A percentile compares a stretch with the other conserved stretches of the same genome.
phyloP scores from a whole-genome alignment of 371 early-diverging fungal species.

The Apophysomyces ossiformis region DNA sequence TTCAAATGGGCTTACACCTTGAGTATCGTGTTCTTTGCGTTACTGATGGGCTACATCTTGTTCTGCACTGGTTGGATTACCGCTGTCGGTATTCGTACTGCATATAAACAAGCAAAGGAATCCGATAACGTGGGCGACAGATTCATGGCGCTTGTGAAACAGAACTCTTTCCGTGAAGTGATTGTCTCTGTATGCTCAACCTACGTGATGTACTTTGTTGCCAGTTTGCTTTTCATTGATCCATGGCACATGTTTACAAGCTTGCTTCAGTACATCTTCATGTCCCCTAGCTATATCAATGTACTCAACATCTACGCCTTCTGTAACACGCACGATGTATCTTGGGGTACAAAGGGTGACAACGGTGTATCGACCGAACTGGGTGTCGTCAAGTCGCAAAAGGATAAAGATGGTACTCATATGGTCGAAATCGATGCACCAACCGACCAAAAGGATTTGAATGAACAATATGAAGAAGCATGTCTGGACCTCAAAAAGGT shows the following conservation, averaged over 20 bases:
- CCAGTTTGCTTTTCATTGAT: constrained; percentile 81
- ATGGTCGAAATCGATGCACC: constrained; percentile 70
- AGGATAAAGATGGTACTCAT: constrained; percentile 49
- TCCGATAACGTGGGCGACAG: constrained; percentile 19
- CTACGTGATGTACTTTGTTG: constrained; percentile 82
- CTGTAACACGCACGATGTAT: constrained; percentile 88
- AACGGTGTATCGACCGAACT: constrained; percentile 55
- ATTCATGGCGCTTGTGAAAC: constrained; percentile 25
- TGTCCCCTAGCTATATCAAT: constrained; percentile 88
- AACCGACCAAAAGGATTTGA: constrained; percentile 66
- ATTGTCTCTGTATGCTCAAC: constrained; percentile 80
- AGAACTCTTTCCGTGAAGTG: constrained; percentile 73
- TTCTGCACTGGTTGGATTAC: constrained; percentile 58
- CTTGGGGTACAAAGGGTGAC: constrained; percentile 95
- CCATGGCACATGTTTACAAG: constrained; percentile 95
- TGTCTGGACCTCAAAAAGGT: constrained; percentile 50
- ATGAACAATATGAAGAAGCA: constrained; percentile 71
- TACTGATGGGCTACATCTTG: constrained; percentile 49
- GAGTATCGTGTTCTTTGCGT: constrained; percentile 44
- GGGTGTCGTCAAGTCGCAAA: constrained; percentile 56
- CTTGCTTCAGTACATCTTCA: constrained; percentile 84
- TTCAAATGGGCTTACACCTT: constrained; percentile 68
- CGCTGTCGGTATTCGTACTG: constrained; percentile 39
- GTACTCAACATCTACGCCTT: constrained; percentile 92
- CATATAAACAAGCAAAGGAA: constrained; percentile 26